Conservation (phyloP, 2,329 filamentous ascomycete species). For the Ophidiomyces ophidiicola region DNA sequence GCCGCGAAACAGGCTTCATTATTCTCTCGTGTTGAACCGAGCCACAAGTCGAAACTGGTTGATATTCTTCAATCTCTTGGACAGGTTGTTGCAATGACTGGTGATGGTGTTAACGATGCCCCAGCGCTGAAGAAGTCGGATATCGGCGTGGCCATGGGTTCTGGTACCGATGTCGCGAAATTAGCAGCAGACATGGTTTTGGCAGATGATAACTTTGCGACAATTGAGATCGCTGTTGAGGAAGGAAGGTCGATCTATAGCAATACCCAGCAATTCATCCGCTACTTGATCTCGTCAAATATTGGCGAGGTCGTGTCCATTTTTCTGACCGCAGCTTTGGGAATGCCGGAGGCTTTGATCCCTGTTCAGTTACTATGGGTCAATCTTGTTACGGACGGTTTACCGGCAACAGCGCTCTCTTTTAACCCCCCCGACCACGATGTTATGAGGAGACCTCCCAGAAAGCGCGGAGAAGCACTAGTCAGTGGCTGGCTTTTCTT, state of each 20-base stretch:
- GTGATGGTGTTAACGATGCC: slow-evolving; percentile 96
- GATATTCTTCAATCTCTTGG: slow-evolving; percentile 86
- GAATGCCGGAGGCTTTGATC: slow-evolving; percentile 94
- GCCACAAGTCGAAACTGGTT: slow-evolving; percentile 94
- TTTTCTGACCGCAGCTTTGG: slow-evolving; percentile 88
- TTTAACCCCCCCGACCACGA: slow-evolving; percentile 99
- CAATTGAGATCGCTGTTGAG: slow-evolving; percentile 89
- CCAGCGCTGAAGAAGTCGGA: slow-evolving; percentile 97
- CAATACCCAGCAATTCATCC: slow-evolving; percentile 99
- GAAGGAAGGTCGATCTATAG: slow-evolving; percentile 98
- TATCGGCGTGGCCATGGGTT: slow-evolving; percentile 98
- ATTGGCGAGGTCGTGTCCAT: slow-evolving; percentile 99
- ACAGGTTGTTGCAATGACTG: slow-evolving; percentile 97
- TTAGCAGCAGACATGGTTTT: slow-evolving; percentile 97
- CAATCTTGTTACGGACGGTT: slow-evolving; percentile 92
- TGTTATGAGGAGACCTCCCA: slow-evolving; percentile 84
- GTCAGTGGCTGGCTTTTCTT: slow-evolving; percentile 96
- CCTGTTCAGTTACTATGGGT: slow-evolving; percentile 98
- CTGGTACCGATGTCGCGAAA: slow-evolving; percentile 92
- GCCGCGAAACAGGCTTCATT: slow-evolving; percentile 77
- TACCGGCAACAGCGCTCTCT: slow-evolving; percentile 87
- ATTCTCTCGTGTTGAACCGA: slow-evolving; percentile 91
- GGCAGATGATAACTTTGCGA: slow-evolving; percentile 97
- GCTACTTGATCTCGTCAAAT: slow-evolving; percentile 97
- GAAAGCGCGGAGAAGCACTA: slow-evolving; percentile 83